Conservation (phyloP, 2,329 filamentous ascomycete genomes). For the Cladophialophora chaetospira region DNA sequence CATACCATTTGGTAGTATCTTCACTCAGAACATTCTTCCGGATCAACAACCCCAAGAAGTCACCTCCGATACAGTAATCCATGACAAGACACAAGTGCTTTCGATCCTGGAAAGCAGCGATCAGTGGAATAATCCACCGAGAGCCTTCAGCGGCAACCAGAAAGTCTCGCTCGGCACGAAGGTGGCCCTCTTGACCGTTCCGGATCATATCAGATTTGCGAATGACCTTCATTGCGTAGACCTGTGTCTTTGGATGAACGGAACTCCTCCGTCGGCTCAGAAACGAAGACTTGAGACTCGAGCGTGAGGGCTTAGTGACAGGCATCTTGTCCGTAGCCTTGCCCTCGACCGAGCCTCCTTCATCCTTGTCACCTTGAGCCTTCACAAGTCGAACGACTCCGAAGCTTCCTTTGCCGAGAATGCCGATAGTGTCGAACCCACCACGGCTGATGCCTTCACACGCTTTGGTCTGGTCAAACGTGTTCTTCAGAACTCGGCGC, state of each 20-base stretch:
- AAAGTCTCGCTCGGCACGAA: constrained; percentile 89
- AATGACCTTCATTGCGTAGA: constrained; percentile 97
- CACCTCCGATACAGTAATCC: constrained; percentile 97
- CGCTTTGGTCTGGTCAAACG: constrained; percentile 49
- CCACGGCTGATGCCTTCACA: constrained; percentile 57
- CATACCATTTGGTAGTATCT: constrained; percentile 76
- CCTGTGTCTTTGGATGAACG: constrained; percentile 50
- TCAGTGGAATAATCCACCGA: constrained; percentile 83
- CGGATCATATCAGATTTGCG: constrained; percentile 90
- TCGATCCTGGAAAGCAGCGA: constrained; percentile 85
- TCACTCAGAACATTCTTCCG: constrained; percentile 83
- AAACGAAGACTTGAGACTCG: constrained; percentile 7
- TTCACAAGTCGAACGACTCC: constrained; percentile 85
- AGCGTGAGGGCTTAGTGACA: constrained; percentile 3
- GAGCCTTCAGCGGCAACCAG: constrained; percentile 87
- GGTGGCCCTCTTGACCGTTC: constrained; percentile 87
- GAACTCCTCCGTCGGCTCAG: constrained; percentile 2
- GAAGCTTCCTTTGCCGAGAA: constrained; percentile 92
- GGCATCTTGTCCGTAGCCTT: constrained; percentile 7
- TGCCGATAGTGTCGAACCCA: constrained; percentile 77
- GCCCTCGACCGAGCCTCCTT: background rate
- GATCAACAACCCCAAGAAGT: constrained; percentile 85
- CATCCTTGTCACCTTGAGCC: constrained; percentile 53
- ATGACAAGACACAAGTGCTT: constrained; percentile 88
- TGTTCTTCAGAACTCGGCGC: constrained; percentile 68